Evolutionary conservation across 1,139 yeast species (phyloP).

Genomic region (Yamadazyma triangularis): DNA sequence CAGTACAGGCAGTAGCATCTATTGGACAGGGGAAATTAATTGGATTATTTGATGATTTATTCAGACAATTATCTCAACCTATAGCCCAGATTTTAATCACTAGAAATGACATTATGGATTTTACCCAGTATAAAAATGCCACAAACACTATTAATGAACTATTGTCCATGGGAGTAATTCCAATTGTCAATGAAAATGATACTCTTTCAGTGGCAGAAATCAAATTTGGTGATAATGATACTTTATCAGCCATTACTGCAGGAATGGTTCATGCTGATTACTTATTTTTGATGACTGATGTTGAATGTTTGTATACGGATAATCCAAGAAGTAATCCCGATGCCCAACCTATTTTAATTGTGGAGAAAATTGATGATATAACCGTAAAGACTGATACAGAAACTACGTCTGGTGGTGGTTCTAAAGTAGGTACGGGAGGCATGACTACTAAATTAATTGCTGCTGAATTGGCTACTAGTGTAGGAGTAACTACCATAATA

Average conservation of each 20-base stretch:
- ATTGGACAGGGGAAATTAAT: conserved; percentile 91
- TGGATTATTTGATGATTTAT: conserved; percentile 86
- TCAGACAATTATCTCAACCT: conserved; percentile 75
- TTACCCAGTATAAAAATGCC: conserved; percentile 90
- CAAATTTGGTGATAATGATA: conserved; percentile 96
- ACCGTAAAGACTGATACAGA: conserved; percentile 68
- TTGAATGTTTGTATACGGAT: conserved; percentile 87
- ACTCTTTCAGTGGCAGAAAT: conserved; percentile 90
- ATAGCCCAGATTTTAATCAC: conserved; percentile 90
- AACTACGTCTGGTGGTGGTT: conserved; percentile 42
- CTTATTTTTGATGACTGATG: conserved; percentile 88
- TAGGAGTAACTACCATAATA: conserved; percentile 88
- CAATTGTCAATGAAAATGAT: conserved; percentile 95
- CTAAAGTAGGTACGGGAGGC: conserved; percentile 96
- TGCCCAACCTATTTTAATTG: conserved; percentile 79
- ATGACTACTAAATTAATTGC: conserved; percentile 97
- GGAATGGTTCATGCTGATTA: conserved; percentile 95
- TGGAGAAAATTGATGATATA: conserved; percentile 70
- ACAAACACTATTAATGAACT: conserved; percentile 81
- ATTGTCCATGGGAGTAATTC: conserved; percentile 84
- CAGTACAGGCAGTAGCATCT: conserved; percentile 91
- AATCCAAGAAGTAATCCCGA: conserved; percentile 83
- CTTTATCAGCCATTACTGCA: conserved; percentile 90
- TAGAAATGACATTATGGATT: conserved; percentile 86
- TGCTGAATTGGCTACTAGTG: conserved; percentile 92